Base-by-base conservation (phyloP, 2,329 filamentous ascomycete genomes). In the Colletotrichum filicis region DNA sequence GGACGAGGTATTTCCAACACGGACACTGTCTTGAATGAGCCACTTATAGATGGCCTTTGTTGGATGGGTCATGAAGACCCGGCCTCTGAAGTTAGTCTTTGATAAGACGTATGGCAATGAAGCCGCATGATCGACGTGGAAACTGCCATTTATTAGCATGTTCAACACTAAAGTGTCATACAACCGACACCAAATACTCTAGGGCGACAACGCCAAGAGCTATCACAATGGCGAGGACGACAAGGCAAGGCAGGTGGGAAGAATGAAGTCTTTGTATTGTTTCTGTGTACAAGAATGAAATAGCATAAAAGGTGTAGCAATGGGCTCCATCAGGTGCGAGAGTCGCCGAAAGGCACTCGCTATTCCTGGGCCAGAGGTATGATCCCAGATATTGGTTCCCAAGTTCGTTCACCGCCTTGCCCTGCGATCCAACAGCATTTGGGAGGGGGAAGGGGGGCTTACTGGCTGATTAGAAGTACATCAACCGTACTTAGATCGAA, bases 31-130 rank as follows among this genome's bases (percentile, higher is more conserved):
- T 83, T 98, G 95, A 75, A 98, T 98, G 64, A 98, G 91, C 96
- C 97, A 98, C 85, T 98, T 98, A 89, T 99, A 99, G 81, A 99
- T 99, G 78, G 97, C 97, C 83, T 99, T 98, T 59, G 97, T 99
- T 1, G 97, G 95, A 86, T 99, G 97, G 64, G 97, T 99, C 96
- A 98, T 99, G 86, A 98, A 98, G 74, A 98, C 96, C 26, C 95
- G 92, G 61, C 97, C 97, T 76, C 94, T 93, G 87, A 99, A 99
- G 83, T 98, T 98, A 49, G 97, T 98, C 86, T 99, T 99, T 76
- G 96, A 94, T 76, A 99, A 90, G 73, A 99, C 97, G 82, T 98
- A 99, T 57, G 97, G 97, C 59, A 99, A 87, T n/a, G 96, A 98
- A 19, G 96, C 96, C n/a, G 97, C 97, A 86, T 99, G 97, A 80